Evolutionary conservation across 2,329 filamentous ascomycete genomes (phyloP).

Genomic region (Hirsutella minnesotensis): DNA sequence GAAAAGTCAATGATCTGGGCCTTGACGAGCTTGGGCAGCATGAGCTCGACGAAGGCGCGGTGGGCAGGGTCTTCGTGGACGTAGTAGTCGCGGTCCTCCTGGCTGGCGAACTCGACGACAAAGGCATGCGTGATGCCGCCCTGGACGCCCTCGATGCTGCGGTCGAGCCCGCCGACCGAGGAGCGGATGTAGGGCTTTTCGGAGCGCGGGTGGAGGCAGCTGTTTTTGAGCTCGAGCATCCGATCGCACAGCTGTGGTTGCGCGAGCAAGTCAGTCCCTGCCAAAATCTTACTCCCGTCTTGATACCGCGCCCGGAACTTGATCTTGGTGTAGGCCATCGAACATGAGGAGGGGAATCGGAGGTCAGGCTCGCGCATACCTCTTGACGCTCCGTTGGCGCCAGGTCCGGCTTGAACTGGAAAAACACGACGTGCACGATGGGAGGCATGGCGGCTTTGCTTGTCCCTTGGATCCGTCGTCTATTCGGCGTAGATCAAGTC

Average conservation of each 20-base stretch:
- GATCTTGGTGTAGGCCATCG: no score
- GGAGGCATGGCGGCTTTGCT: background rate
- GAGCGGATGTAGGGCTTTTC: conserved; percentile 49
- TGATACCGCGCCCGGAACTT: no score
- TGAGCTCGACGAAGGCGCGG: conserved; percentile 39
- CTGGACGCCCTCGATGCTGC: conserved; percentile 40
- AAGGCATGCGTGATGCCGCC: conserved; percentile 56
- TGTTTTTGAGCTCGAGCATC: conserved; percentile 38
- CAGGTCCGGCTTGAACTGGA: conserved; percentile 9
- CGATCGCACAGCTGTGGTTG: conserved; percentile 7
- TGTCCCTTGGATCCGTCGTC: background rate
- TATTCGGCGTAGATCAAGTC: background rate
- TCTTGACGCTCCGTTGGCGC: conserved; percentile 3
- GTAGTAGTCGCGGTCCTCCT: conserved; percentile 57
- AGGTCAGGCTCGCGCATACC: conserved; percentile 1
- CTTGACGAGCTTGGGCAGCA: conserved; percentile 34
- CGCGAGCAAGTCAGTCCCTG: no score
- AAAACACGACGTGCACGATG: conserved; percentile 10
- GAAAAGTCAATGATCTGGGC: conserved; percentile 48
- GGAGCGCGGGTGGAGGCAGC: conserved; percentile 49
- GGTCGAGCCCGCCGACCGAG: conserved; percentile 46
- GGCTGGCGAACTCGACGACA: conserved; percentile 51
- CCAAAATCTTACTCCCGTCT: no score
- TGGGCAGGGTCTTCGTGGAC: conserved; percentile 52
- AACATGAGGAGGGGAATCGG: background rate